These are phyloP conservation scores for Astragalus glycyphyllos DNA, from an alignment of 306 rosid species.

Conservation along the genomic window DNA sequence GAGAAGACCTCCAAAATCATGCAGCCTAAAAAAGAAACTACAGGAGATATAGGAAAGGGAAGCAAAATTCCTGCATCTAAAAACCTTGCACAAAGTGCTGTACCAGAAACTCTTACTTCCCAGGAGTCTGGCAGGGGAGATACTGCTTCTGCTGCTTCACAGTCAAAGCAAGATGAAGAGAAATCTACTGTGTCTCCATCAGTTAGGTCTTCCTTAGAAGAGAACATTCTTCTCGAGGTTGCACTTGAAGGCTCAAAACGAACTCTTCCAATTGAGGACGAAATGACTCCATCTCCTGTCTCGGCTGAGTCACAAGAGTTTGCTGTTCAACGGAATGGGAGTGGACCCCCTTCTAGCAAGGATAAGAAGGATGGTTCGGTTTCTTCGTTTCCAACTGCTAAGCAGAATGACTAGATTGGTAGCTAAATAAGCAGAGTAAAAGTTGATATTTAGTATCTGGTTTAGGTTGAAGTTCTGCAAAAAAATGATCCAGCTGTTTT, in stretches of 20 bases:
- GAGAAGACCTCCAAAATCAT: constrained; percentile 52
- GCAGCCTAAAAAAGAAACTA: constrained; percentile 55
- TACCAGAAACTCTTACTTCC: constrained; percentile 47
- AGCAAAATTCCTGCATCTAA: constrained; percentile 43
- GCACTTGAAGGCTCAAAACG: constrained; percentile 96
- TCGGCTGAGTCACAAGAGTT: constrained; percentile 67
- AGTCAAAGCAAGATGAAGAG: constrained; percentile 68
- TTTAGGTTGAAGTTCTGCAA: constrained; percentile 36
- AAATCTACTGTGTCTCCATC: constrained; percentile 50
- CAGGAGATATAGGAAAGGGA: constrained; percentile 58
- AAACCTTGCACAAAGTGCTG: constrained; percentile 41
- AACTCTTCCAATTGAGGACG: constrained; percentile 91
- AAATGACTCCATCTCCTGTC: constrained; percentile 49
- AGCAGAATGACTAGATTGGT: constrained; percentile 52
- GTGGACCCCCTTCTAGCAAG: constrained; percentile 55
- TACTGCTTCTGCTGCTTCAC: constrained; percentile 44
- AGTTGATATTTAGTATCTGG: constrained; percentile 37
- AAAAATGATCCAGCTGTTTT: constrained; percentile 74
- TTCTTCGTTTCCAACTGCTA: constrained; percentile 52
- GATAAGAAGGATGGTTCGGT: constrained; percentile 67
- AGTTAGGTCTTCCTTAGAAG: constrained; percentile 67
- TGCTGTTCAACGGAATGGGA: constrained; percentile 59
- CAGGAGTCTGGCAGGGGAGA: constrained; percentile 56
- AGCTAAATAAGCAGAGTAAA: constrained; percentile 44
- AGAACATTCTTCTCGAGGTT: constrained; percentile 91